Base-by-base conservation (phyloP, 306 rosid species). In the Abrus pulchellus region DNA sequence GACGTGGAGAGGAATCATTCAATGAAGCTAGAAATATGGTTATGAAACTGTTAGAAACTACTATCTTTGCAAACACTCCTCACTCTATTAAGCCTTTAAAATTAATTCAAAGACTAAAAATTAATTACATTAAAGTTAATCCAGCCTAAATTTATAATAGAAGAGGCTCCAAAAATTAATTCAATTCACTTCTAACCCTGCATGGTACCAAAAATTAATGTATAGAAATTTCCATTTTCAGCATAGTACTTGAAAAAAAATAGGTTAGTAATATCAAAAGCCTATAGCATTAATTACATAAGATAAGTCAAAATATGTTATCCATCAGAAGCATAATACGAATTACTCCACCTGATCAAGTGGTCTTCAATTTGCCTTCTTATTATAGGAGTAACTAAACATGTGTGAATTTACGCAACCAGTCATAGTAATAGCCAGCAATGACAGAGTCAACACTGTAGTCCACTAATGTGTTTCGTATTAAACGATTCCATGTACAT, bases 331-430 rank as follows among this genome's bases (percentile, higher is more conserved):
- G 47, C 45, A 60, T 48, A 80, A 50, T 7, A 61, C 69, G 69
- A 63, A 74, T 34, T 78, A 29, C 59, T 69, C 63, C 80, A 95
- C 99, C 94, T 93, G 98, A 87, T 95, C 94, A 81, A 95, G 94
- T 30, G 98, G 99, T 72, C 99, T 98, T 32, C 98, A 95, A 83
- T 93, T 95, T 12, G 99, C 98, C 85, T 90, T 95, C 86, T 95
- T 95, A 79, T 95, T 20, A 20, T 95, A 63, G 98, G 99, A 79
- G 99, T 95, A 77, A 95, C 84, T 67, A 20, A 20, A 95, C 95
- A 57, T 95, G 99, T 83, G 93, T 93, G 80, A 98, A 98, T 86
- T 72, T 92, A 68, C 93, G 83, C 82, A 95, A 88, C 99, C 99
- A 95, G 20, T 90, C 95, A 79, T 87, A 76, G 89, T 95, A 95